These are phyloP conservation scores for Chloropicon primus DNA, from an alignment of 139 green algal genomes.

Conservation along the genomic window DNA sequence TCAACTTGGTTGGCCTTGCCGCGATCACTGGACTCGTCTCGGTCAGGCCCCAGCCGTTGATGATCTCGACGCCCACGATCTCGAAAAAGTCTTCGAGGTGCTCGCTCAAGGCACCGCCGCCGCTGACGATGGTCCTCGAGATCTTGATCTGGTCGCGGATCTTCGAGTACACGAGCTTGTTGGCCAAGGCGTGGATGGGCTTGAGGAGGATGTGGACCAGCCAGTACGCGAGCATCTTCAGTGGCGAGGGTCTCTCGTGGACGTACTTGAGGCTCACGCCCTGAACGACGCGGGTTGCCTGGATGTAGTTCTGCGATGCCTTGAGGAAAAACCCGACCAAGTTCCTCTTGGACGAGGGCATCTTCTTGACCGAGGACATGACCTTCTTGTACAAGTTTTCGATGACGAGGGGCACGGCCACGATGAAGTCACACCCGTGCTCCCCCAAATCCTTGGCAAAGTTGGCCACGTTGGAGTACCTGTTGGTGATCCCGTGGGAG, in stretches of 20 bases:
- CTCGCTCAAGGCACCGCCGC: constrained; percentile 62
- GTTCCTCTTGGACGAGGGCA: constrained; percentile 22
- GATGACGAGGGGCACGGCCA: constrained; percentile 85
- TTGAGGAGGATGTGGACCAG: constrained; percentile 36
- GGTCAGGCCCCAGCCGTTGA: constrained; percentile 88
- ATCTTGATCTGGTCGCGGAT: constrained; percentile 44
- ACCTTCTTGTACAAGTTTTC: constrained; percentile 66
- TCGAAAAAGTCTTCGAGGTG: constrained; percentile 89
- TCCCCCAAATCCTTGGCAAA: constrained; percentile 65
- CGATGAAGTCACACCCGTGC: constrained; percentile 62
- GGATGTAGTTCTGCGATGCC: constrained; percentile 30
- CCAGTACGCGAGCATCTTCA: constrained; percentile 27
- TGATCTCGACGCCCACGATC: constrained; percentile 50
- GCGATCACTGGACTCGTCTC: constrained; percentile 83
- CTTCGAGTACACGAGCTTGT: constrained; percentile 48
- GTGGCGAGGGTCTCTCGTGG: constrained; percentile 6
- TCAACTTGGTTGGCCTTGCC: constrained; percentile 11
- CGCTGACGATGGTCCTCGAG: constrained; percentile 43
- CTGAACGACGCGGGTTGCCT: constrained; percentile 29
- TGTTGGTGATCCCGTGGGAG: constrained; percentile 21
- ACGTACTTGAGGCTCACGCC: constrained; percentile 38
- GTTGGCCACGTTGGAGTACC: constrained; percentile 66
- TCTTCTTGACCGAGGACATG: constrained; percentile 45
- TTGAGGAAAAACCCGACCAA: constrained; percentile 43
- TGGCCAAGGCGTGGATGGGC: constrained; percentile 49